Base-by-base conservation (phyloP, 2,329 filamentous ascomycete species). In the Calycina marina region DNA sequence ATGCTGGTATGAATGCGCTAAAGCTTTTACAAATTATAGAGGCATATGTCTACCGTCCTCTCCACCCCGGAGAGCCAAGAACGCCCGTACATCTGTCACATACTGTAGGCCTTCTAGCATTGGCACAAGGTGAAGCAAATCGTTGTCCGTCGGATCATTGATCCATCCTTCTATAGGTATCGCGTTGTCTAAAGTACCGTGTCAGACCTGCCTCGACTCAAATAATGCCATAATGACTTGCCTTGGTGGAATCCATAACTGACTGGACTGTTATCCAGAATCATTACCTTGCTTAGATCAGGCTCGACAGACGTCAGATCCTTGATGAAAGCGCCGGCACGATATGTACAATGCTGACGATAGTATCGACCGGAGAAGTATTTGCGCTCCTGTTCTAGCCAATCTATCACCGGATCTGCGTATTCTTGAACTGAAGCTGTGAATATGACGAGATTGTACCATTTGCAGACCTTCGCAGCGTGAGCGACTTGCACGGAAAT, bases 91-190 rank as follows among this genome's bases (percentile, higher is more conserved):
- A 58, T 98, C 90, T 32, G 88, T 93, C 44, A 90, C 86, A 58
- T 96, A 93, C 61, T 96, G 90, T 50, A 98, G 61, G 12, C 84
- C 90, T 59, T 98, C 90, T 27, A 98, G 66, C 48, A 96, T 65
- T 18, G 90, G 90, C 37, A 98, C 76, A 38, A 98, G 67, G 56
- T 96, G 84, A 56, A 96, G 68, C 43, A 98, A 65, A 53, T 94
- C 88, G 54, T 86, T 90, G 59, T 98, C 90, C 15, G 90, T 96
- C 14, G 90, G 90, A 59, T 98, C 90, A 56, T 78, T 93, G 60
- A 98, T 96, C 90, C 90, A 98, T 51, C 90, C 90, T 62, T 96
- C 88, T 53, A 98, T 96, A 3, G 90, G 90, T 50, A 98, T 94
- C 31, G 90, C 90, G 60, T 98, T 98, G 57, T 98, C 90, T 98